Conservation (phyloP, 2,329 filamentous ascomycete genomes). For the Exophiala spinifera region DNA sequence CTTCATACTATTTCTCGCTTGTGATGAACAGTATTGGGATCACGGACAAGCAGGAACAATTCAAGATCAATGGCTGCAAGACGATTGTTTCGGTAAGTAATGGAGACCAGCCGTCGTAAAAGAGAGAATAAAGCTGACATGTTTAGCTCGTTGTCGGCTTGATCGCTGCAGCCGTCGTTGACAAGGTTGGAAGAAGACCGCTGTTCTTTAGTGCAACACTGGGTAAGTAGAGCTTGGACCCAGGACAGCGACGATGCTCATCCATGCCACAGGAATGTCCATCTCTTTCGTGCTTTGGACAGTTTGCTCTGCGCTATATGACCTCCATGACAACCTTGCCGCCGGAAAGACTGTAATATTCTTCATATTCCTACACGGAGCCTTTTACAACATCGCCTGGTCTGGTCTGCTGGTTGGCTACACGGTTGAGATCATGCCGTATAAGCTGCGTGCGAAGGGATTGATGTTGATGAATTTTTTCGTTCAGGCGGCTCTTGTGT, state of each 20-base stretch:
- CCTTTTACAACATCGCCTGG: slow-evolving; percentile 40
- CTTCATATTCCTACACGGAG: slow-evolving; percentile 28
- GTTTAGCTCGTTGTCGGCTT: background rate
- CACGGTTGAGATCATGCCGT: slow-evolving; percentile 46
- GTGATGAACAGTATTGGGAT: slow-evolving; percentile 53
- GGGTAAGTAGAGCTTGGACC: slow-evolving; percentile 3
- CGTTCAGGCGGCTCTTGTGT: slow-evolving; percentile 43
- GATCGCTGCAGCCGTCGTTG: slow-evolving; percentile 49
- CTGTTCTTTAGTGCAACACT: slow-evolving; percentile 49
- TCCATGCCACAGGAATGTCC: slow-evolving; percentile 36
- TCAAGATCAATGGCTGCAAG: slow-evolving; percentile 10
- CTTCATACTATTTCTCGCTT: slow-evolving; percentile 36
- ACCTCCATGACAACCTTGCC: background rate
- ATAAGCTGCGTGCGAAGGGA: slow-evolving; percentile 47
- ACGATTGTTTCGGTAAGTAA: slow-evolving; percentile 8
- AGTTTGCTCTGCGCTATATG: background rate
- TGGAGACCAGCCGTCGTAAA: slow-evolving; percentile 33
- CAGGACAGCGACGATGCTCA: slow-evolving; percentile 21
- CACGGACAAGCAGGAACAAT: slow-evolving; percentile 33
- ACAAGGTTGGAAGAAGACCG: slow-evolving; percentile 54
- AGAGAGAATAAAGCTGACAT: slow-evolving; percentile 13
- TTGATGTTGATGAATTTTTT: slow-evolving; percentile 33
- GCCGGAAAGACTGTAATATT: slow-evolving; percentile 34
- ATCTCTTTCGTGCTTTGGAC: slow-evolving; percentile 1
- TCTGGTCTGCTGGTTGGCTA: slow-evolving; percentile 32